Evolutionary conservation across 306 rosid genomes (phyloP).

Genomic region (Prunus padus): DNA sequence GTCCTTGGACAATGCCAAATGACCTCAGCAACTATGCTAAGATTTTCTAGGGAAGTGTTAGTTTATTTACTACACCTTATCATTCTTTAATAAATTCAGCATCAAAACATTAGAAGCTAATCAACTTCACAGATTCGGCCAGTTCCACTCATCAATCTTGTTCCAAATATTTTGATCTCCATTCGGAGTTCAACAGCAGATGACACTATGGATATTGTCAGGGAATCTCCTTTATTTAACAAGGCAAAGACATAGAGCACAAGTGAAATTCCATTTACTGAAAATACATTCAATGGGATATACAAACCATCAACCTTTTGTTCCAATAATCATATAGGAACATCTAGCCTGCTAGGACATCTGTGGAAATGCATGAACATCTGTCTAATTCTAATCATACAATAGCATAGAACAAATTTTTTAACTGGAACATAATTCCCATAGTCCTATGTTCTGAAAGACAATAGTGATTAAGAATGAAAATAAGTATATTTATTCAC

Average conservation of each 20-base stretch:
- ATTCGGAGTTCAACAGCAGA: not conserved
- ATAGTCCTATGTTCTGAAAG: not conserved
- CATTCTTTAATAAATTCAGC: not conserved
- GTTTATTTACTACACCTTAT: not conserved
- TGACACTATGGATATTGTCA: not conserved
- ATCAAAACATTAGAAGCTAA: not conserved
- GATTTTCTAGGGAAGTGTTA: not conserved
- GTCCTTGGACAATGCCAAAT: not conserved
- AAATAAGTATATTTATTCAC: not conserved
- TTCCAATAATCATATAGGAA: too few relatives aligned
- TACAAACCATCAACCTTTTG: too few relatives aligned
- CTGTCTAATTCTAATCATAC: not conserved
- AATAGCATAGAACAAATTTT: too few relatives aligned
- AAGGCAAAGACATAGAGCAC: not conserved
- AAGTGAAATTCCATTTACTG: too few relatives aligned
- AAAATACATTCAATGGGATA: too few relatives aligned
- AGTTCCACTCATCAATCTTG: not conserved
- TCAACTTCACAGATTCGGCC: not conserved
- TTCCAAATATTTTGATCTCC: slow-evolving; percentile 3
- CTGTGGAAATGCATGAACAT: too few relatives aligned
- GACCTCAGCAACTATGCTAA: not conserved
- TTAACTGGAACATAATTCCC: not conserved
- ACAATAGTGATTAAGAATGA: not conserved
- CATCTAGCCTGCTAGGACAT: too few relatives aligned
- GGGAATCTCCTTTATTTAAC: not conserved